Percentiles rank a stretch among this genome's conserved stretches.
Evolutionary conservation across 192 early-diverging fungal species (phyloP).

Genomic region (Backusella macrospora): DNA sequence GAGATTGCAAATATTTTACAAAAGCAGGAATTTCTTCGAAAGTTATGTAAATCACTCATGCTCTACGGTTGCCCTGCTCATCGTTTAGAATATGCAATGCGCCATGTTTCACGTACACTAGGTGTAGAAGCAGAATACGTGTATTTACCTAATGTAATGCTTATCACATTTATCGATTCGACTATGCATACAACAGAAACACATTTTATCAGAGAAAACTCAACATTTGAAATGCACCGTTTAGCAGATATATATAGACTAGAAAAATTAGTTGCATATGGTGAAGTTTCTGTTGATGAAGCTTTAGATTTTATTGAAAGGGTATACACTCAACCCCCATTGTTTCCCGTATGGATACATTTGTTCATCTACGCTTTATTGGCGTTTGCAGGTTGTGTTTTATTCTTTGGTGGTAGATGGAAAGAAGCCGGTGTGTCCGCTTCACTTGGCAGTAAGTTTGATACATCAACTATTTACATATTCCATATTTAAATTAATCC

Average conservation of each 20-base stretch:
- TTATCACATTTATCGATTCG: constrained; percentile 74
- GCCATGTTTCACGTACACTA: constrained; percentile 58
- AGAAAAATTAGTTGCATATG: constrained; percentile 65
- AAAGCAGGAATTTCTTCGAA: constrained; percentile 65
- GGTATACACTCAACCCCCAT: constrained; percentile 55
- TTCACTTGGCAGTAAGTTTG: constrained; percentile 44
- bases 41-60: constrained; percentile 66
- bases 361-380: constrained; percentile 54
- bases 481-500: too few relatives aligned
- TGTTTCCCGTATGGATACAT: constrained; percentile 62
- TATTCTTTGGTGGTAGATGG: constrained; percentile 75
- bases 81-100: constrained; percentile 65
- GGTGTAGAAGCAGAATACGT: constrained; percentile 69
- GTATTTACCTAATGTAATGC: constrained; percentile 72
- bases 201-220: constrained; percentile 60
- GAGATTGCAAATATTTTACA: constrained; percentile 70
- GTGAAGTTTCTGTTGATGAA: constrained; percentile 61
- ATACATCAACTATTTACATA: neutral
- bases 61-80: constrained; percentile 70
- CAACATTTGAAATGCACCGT: constrained; percentile 70
- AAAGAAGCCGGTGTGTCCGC: constrained; percentile 63
- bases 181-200: constrained; percentile 75
- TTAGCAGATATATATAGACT: constrained; percentile 64
- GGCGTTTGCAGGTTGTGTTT: constrained; percentile 59
- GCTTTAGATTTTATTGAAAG: constrained; percentile 63